These are phyloP conservation scores for Aurantiochytrium sp. DNA, from an alignment of 108 stramenopile genomes.

Conservation along the genomic window DNA sequence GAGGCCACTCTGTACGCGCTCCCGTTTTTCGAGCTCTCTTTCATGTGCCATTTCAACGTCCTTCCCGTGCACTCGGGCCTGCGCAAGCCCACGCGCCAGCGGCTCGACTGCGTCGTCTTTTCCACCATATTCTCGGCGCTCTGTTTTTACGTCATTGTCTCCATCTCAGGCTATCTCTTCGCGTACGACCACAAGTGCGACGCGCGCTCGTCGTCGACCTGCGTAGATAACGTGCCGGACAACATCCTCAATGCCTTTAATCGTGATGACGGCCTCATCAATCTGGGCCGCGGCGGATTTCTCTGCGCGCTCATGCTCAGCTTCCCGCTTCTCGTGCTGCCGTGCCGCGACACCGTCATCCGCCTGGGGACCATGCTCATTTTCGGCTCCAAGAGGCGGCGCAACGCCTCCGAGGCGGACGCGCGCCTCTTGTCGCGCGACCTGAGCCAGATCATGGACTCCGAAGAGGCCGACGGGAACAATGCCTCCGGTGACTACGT, in stretches of 20 bases:
- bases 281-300: not conserved
- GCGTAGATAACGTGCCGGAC: not conserved
- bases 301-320: not conserved
- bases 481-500: not conserved
- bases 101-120: slow-evolving; percentile 12
- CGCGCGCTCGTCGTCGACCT: not conserved
- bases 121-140: not conserved
- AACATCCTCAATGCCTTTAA: slow-evolving; percentile 7
- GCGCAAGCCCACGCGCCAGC: slow-evolving; percentile 1
- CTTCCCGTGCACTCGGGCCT: slow-evolving; percentile 7
- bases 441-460: too few relatives aligned
- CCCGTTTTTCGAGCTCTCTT: not conserved
- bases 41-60: not conserved
- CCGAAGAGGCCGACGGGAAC: not conserved
- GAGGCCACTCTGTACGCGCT: not conserved
- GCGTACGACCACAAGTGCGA: slow-evolving; percentile 5
- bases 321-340: not conserved
- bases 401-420: not conserved
- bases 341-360: not conserved
- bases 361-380: not conserved
- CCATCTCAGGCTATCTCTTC: not conserved
- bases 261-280: not conserved
- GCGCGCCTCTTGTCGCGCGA: not conserved
- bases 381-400: not conserved
- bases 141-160: not conserved